Percentiles rank a stretch among this genome's conserved stretches.
These are phyloP conservation scores for Mercurialis annua DNA, from an alignment of 345 rosid genomes.

Conservation along the genomic window DNA sequence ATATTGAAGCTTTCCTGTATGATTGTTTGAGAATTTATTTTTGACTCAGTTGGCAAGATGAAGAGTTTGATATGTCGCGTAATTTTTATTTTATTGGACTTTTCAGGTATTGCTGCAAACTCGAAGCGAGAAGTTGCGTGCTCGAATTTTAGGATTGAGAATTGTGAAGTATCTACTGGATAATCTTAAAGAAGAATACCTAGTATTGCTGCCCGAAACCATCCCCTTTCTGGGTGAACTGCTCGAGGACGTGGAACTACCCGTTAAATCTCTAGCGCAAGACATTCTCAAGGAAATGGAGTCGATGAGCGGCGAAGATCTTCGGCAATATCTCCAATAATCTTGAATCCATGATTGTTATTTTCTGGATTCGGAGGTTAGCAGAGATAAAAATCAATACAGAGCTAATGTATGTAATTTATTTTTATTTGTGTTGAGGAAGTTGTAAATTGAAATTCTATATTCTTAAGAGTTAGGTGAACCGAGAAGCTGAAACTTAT, in stretches of 20 bases:
- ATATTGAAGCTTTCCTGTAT: too few relatives aligned
- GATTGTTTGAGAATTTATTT: not conserved
- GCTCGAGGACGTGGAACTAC: constrained; percentile 75
- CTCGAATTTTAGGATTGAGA: constrained; percentile 74
- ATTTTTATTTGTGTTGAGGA: not conserved
- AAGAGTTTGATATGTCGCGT: not conserved
- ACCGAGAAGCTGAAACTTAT: constrained; percentile 3
- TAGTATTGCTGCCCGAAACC: constrained; percentile 72
- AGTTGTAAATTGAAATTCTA: not conserved
- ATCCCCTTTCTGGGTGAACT: constrained; percentile 87
- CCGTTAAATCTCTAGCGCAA: constrained; percentile 80
- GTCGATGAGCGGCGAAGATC: constrained; percentile 79
- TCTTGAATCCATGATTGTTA: not conserved
- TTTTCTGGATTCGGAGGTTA: not conserved
- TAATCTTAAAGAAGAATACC: constrained; percentile 80
- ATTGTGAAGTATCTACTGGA: constrained; percentile 66
- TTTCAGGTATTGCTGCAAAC: constrained; percentile 86
- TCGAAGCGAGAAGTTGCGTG: constrained; percentile 72
- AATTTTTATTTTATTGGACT: not conserved
- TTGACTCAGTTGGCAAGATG: not conserved
- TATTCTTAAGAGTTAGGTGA: constrained; percentile 2
- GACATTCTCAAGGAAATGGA: constrained; percentile 87
- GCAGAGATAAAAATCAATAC: not conserved
- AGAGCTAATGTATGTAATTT: constrained; percentile 2
- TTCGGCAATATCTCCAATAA: constrained; percentile 47